phyloP scores from a whole-genome alignment of 139 green algal genomes.

The Haematococcus sp. region DNA sequence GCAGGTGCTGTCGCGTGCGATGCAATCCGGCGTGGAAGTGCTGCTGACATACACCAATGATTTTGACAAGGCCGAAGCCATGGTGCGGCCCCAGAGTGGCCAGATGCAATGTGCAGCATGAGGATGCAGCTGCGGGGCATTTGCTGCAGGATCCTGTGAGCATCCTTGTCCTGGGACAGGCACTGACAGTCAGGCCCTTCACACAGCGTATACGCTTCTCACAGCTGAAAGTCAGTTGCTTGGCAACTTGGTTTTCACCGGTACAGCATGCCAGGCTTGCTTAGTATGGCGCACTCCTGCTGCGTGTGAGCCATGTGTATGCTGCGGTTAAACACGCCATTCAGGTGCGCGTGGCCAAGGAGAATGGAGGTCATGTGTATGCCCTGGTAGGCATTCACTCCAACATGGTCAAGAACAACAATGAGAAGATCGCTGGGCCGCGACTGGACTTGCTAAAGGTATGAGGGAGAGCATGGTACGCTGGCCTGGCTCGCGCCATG shows the following conservation, averaged over 20 bases:
- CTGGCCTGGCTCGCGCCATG: no score
- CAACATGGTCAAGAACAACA: conserved; percentile 33
- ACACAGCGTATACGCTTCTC: no score
- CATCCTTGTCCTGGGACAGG: no score
- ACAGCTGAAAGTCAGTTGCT: no score
- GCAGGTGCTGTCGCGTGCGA: conserved; percentile 32
- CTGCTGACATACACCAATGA: conserved; percentile 33
- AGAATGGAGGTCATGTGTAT: conserved; percentile 29
- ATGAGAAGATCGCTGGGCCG: conserved; percentile 21
- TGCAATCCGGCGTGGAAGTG: conserved; percentile 10
- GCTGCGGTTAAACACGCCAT: background rate
- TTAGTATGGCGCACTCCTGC: no score
- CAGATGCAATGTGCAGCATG: background rate
- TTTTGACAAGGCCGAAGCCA: conserved; percentile 17
- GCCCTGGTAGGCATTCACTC: conserved; percentile 29
- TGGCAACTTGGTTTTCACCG: no score
- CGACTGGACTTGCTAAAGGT: conserved; percentile 22
- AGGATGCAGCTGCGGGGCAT: background rate
- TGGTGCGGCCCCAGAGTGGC: no score
- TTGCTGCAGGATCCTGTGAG: no score
- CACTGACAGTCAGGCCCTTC: no score
- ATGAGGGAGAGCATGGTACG: no score
- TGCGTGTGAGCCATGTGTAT: no score
- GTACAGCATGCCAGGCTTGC: background rate
- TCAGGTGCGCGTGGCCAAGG: conserved; percentile 20